phyloP scores from a whole-genome alignment of 1,139 yeast species.

The Barnettozyma hawaiiensis region DNA sequence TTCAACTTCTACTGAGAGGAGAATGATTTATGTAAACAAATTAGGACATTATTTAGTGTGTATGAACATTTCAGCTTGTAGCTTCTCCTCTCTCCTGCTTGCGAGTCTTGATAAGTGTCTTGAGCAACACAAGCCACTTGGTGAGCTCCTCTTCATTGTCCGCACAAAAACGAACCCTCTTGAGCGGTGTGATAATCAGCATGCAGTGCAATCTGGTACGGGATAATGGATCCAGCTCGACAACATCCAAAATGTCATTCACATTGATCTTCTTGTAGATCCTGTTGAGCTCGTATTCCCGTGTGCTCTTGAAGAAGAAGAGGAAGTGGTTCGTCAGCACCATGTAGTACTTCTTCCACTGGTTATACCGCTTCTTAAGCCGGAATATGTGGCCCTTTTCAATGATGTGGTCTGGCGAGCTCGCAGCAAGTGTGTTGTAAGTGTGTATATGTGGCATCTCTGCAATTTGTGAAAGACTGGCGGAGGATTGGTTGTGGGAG shows the following conservation, averaged over 20 bases:
- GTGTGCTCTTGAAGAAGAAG: constrained; percentile 36
- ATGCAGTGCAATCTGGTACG: constrained; percentile 42
- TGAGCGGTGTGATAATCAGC: constrained; percentile 42
- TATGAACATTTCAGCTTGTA: neutral
- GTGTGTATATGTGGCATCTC: neutral
- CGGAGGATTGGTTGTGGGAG: neutral
- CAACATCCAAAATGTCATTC: constrained; percentile 43
- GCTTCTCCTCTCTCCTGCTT: constrained; percentile 7
- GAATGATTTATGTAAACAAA: neutral
- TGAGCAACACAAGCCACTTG: constrained; percentile 37
- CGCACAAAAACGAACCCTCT: constrained; percentile 42
- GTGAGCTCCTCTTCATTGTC: constrained; percentile 43
- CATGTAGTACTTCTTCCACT: constrained; percentile 43
- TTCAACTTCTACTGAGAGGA: neutral
- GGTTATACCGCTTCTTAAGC: constrained; percentile 39
- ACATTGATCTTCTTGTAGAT: constrained; percentile 33
- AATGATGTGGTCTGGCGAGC: constrained; percentile 34
- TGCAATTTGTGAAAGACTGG: constrained; percentile 1
- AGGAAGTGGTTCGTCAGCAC: constrained; percentile 39
- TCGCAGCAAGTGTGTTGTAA: constrained; percentile 23
- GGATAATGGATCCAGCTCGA: constrained; percentile 47
- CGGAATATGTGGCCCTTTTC: constrained; percentile 40
- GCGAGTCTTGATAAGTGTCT: constrained; percentile 19
- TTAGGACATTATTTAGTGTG: neutral
- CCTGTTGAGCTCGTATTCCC: constrained; percentile 20